Evolutionary conservation across 345 rosid genomes (phyloP), one percentile per base, ranked within the genome.

Genomic region (Camelina sativa): DNA sequence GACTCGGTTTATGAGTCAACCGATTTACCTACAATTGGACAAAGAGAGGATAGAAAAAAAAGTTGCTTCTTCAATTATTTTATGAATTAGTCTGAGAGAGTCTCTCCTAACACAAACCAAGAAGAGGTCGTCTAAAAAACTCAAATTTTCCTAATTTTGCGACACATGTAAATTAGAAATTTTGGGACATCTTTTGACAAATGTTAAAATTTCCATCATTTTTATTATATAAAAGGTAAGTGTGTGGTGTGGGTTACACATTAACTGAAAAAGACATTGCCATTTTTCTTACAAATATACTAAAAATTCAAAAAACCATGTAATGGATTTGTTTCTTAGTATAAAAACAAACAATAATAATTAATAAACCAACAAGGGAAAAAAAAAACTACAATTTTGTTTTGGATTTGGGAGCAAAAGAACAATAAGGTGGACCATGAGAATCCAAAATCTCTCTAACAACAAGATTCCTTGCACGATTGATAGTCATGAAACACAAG

Each of bases 401-500:
- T 48, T 50, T 77, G 62, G 62, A 65, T 77, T 57, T 77, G 16
- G 76, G 68, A 65, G 67, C 63, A 2, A 71, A 65, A 12, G 76
- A 32, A 32, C 67, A 71, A 57, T 25, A 0, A 28, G 53, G 32
- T 63, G 62, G 80, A 74, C 70, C 60, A 76, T 79, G 62, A 15
- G 83, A 81, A 78, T 83, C 70, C 74, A 78, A 12, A 67, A 88
- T 81, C 73, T 88, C 84, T 37, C 74, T 79, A 9, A 86, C 72
- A 23, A 86, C 89, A 53, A 87, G 90, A 72, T 83, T 93, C 55
- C 92, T 85, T 4, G 92, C 85, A 50, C 93, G 81, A 59, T 93
- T 89, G 7, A 91, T 80, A 3, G 93, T 91, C 96, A 93, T 86
- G 72, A 91, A 88, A 44, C 96, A 91, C 81, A 91, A 69, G 76